phyloP scores from a whole-genome alignment of 2,329 filamentous ascomycete genomes.

The Emmonsiellopsis sp. region DNA sequence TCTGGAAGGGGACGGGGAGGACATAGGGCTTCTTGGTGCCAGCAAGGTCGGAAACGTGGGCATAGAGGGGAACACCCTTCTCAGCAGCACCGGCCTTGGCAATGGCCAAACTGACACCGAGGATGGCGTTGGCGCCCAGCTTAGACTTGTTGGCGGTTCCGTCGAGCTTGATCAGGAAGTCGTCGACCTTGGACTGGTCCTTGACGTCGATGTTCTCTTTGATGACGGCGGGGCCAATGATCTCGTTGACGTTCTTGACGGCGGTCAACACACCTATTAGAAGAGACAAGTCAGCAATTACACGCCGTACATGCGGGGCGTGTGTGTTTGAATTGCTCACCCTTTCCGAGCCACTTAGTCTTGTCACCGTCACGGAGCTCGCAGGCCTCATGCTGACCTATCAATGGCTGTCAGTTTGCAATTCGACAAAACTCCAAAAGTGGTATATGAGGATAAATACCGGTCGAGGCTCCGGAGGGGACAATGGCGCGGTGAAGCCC shows the following conservation, averaged over 20 bases:
- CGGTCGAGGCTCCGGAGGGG: slow-evolving; percentile 90
- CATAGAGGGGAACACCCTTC: slow-evolving; percentile 80
- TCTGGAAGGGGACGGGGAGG: slow-evolving; percentile 85
- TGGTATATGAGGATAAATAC: slow-evolving; percentile 43
- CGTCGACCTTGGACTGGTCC: slow-evolving; percentile 74
- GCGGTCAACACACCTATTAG: slow-evolving; percentile 60
- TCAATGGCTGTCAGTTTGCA: slow-evolving; percentile 16
- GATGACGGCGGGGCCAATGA: slow-evolving; percentile 72
- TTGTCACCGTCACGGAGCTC: slow-evolving; percentile 89
- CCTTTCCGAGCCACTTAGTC: slow-evolving; percentile 76
- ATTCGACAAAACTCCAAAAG: neutral
- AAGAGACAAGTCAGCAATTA: neutral
- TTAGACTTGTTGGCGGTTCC: slow-evolving; percentile 80
- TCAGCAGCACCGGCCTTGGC: slow-evolving; percentile 84
- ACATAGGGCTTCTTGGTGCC: slow-evolving; percentile 89
- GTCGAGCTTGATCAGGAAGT: slow-evolving; percentile 77
- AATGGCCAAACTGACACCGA: slow-evolving; percentile 73
- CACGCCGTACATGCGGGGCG: neutral
- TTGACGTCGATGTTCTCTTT: slow-evolving; percentile 75
- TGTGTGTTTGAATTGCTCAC: slow-evolving; percentile 30
- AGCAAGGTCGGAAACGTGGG: slow-evolving; percentile 76
- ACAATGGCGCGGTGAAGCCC: slow-evolving; percentile 97
- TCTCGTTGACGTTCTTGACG: slow-evolving; percentile 73
- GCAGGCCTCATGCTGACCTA: slow-evolving; percentile 81
- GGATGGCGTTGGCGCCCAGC: slow-evolving; percentile 79